Base-by-base conservation (phyloP, 345 rosid species). In the Rubroshorea leprosula region DNA sequence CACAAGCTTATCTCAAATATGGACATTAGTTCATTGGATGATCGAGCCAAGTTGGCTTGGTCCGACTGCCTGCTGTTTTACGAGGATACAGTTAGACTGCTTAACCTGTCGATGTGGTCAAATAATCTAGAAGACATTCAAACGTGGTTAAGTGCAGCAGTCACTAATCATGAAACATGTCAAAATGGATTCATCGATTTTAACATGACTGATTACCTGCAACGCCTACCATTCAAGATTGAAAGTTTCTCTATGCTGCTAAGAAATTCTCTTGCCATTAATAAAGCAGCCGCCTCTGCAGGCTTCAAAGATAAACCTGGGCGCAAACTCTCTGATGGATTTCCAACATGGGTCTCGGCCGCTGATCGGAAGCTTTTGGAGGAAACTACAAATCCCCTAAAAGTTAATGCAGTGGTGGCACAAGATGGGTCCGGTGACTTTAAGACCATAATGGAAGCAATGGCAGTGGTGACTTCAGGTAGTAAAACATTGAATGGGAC, bases 71-170 rank as follows among this genome's bases (percentile, higher is more conserved):
- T 77, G 54, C 89, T 84, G 64, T 80, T 87, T 12, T 84, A 86
- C 46, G 79, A 75, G 26, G 85, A 84, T 55, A 54, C 89, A 10
- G 45, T 84, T 17, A 39, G 68, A 49, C 65, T 74, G 23, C 83
- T 91, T 17, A 86, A 81, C 54, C 75, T 58, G 10, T 82, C 96
- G 5, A 47, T 75, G 63, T 74, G 68, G 46, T 70, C 82, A 0
- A 72, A 14, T 8, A 66, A 60, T 62, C 77, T 77, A 2, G 19
- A 44, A 14, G 88, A 91, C 27, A 64, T 83, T 31, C 85, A 78
- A 62, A 88, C 92, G 0, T 84, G 86, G 78, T 60, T 91, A 57
- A 91, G 96, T 64, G 98, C 92, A 5, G 72, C 95, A 0, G 67
- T 74, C 38, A 79, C 98, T 35, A 88, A 84, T 50, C 85, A 82